Percentiles rank a stretch among this genome's conserved stretches.
phyloP scores from a whole-genome alignment of 768 basidiomycete genomes.

The Rhodotorula kratochvilovae region DNA sequence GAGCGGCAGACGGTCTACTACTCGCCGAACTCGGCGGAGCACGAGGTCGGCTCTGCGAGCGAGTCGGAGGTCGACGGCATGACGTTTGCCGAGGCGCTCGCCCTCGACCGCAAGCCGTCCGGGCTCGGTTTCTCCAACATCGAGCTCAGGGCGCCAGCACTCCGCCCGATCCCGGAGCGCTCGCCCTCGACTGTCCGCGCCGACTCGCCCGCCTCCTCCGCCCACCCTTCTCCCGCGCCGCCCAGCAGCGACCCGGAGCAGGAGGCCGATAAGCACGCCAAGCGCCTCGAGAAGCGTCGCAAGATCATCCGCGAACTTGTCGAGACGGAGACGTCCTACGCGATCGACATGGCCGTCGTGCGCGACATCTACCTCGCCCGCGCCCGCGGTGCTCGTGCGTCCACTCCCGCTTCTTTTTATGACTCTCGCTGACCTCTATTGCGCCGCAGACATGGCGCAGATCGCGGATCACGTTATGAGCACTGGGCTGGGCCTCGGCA shows the following conservation, averaged over 20 bases:
- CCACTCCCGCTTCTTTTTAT: not conserved
- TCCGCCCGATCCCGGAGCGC: not conserved
- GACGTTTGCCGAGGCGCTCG: not conserved
- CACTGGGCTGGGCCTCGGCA: slow-evolving; percentile 31
- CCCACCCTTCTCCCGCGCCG: no score
- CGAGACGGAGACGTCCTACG: slow-evolving; percentile 92
- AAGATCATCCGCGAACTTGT: slow-evolving; percentile 70
- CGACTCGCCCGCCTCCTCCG: not conserved
- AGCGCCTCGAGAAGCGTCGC: slow-evolving; percentile 26
- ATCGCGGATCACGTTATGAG: slow-evolving; percentile 39
- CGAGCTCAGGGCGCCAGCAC: not conserved
- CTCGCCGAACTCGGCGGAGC: not conserved
- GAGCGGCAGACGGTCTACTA: slow-evolving; percentile 9
- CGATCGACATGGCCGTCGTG: slow-evolving; percentile 92
- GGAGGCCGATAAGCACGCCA: not conserved
- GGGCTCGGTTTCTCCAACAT: slow-evolving; percentile 2
- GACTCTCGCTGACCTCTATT: not conserved
- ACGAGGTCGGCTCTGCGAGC: not conserved
- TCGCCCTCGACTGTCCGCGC: slow-evolving; percentile 23
- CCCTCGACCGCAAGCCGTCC: not conserved
- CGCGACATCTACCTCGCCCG: slow-evolving; percentile 59
- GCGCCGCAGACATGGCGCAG: slow-evolving; percentile 19
- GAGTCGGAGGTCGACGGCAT: not conserved
- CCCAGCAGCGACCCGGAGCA: not conserved
- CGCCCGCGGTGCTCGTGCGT: slow-evolving; percentile 30